A percentile compares a stretch with the other conserved stretches of the same genome.
Evolutionary conservation across 768 basidiomycete genomes (phyloP).

Genomic region (Atractiella rhizophila): DNA sequence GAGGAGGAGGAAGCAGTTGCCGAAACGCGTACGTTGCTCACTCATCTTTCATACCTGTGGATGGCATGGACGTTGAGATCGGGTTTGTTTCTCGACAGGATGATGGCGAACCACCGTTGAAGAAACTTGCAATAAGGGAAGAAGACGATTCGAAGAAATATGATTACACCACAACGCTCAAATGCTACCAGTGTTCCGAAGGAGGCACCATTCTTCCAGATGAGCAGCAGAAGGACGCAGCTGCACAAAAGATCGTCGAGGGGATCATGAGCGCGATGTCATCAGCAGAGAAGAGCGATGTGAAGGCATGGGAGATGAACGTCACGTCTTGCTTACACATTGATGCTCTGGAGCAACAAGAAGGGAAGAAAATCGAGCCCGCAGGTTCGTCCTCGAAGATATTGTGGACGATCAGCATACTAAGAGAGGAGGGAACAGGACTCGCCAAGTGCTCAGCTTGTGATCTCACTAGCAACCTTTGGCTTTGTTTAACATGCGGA

Average conservation of each 20-base stretch:
- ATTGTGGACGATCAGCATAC: neutral
- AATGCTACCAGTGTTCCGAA: slow-evolving; percentile 49
- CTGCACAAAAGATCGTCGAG: slow-evolving; percentile 28
- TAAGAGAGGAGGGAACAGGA: slow-evolving; percentile 25
- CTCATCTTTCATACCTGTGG: slow-evolving; percentile 24
- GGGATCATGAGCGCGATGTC: slow-evolving; percentile 57
- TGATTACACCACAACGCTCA: slow-evolving; percentile 36
- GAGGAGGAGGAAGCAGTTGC: slow-evolving; percentile 38
- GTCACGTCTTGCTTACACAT: slow-evolving; percentile 65
- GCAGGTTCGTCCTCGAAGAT: slow-evolving; percentile 27
- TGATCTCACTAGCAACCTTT: slow-evolving; percentile 68
- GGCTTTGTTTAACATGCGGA: slow-evolving; percentile 85
- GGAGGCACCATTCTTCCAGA: neutral
- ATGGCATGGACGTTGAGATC: neutral
- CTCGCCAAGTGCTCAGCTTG: slow-evolving; percentile 60
- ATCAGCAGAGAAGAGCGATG: slow-evolving; percentile 73
- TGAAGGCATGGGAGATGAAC: slow-evolving; percentile 96
- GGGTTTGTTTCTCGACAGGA: slow-evolving; percentile 24
- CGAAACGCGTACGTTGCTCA: slow-evolving; percentile 28
- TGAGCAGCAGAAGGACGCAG: slow-evolving; percentile 6
- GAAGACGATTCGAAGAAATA: slow-evolving; percentile 58
- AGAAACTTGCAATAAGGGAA: slow-evolving; percentile 61
- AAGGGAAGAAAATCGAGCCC: slow-evolving; percentile 26
- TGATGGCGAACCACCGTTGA: slow-evolving; percentile 59
- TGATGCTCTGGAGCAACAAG: slow-evolving; percentile 30